Percentiles rank a stretch among this genome's conserved stretches.
Evolutionary conservation across 2,329 filamentous ascomycete genomes (phyloP).

Genomic region (Verticillium albo-atrum): DNA sequence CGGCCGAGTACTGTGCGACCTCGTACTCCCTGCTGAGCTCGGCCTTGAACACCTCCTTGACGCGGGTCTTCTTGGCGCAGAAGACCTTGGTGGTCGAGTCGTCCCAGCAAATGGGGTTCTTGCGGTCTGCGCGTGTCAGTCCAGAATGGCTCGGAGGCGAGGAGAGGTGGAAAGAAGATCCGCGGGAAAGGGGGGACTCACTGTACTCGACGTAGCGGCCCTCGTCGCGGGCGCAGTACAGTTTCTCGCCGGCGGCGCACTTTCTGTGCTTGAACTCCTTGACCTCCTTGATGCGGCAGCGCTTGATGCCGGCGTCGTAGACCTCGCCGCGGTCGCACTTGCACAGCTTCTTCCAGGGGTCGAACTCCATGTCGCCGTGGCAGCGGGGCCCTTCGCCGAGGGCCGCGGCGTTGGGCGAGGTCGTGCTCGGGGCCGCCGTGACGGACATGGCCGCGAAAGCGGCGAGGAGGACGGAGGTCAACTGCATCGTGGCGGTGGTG

Average conservation of each 20-base stretch:
- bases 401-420: background rate
- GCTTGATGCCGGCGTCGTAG: background rate
- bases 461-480: background rate
- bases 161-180: background rate
- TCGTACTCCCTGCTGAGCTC: background rate
- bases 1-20: background rate
- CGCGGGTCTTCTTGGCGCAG: background rate
- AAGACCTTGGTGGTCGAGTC: slow-evolving; percentile 1
- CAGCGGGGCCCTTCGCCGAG: background rate
- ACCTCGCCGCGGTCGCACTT: slow-evolving; percentile 2
- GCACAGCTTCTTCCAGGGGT: slow-evolving; percentile 1
- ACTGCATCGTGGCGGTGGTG: background rate
- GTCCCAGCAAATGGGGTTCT: slow-evolving; percentile 1
- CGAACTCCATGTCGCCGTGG: slow-evolving; percentile 1
- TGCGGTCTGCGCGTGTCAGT: background rate
- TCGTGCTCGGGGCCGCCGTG: background rate
- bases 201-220: slow-evolving; percentile 1
- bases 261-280: background rate
- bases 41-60: background rate
- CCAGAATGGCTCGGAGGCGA: background rate
- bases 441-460: background rate
- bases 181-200: background rate
- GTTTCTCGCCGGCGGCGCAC: background rate
- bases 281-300: slow-evolving; percentile 1
- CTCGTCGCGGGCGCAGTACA: background rate